Evolutionary conservation across 345 rosid genomes (phyloP).

Genomic region (Litchi chinensis): DNA sequence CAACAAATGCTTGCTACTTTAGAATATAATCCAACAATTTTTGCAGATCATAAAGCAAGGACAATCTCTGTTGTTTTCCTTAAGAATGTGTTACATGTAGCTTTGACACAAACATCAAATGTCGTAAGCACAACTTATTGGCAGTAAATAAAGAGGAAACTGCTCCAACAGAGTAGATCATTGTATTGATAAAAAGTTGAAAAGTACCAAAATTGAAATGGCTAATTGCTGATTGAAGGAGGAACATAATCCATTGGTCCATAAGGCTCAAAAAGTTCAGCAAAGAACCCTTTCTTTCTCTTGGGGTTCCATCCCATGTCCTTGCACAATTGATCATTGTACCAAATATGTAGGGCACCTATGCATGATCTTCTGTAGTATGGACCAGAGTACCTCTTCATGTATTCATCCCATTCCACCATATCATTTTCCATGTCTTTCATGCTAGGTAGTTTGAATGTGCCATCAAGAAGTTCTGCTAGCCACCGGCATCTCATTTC

Average conservation of each 20-base stretch:
- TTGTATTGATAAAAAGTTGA: no score
- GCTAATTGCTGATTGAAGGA: not conserved
- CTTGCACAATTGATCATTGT: slow-evolving; percentile 44
- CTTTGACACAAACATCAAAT: not conserved
- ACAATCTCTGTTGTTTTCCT: not conserved
- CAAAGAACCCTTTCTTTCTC: slow-evolving; percentile 37
- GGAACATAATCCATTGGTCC: slow-evolving; percentile 39
- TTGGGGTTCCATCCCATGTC: slow-evolving; percentile 47
- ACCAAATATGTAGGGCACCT: slow-evolving; percentile 41
- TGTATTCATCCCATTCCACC: slow-evolving; percentile 33
- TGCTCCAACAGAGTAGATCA: no score
- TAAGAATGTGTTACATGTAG: not conserved
- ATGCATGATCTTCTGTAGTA: slow-evolving; percentile 39
- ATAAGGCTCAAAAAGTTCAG: slow-evolving; percentile 45
- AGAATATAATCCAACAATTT: not conserved
- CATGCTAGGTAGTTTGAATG: slow-evolving; percentile 34
- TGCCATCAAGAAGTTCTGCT: slow-evolving; percentile 38
- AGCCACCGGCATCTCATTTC: slow-evolving; percentile 46
- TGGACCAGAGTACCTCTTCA: slow-evolving; percentile 30
- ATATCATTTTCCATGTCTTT: slow-evolving; percentile 42
- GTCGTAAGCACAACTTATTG: not conserved
- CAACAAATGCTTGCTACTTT: not conserved
- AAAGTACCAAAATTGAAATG: no score
- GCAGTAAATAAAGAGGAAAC: no score
- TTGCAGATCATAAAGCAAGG: not conserved